These are phyloP conservation scores for Trichophyton mentagrophytes DNA, from an alignment of 2,329 filamentous ascomycete genomes.

Conservation along the genomic window DNA sequence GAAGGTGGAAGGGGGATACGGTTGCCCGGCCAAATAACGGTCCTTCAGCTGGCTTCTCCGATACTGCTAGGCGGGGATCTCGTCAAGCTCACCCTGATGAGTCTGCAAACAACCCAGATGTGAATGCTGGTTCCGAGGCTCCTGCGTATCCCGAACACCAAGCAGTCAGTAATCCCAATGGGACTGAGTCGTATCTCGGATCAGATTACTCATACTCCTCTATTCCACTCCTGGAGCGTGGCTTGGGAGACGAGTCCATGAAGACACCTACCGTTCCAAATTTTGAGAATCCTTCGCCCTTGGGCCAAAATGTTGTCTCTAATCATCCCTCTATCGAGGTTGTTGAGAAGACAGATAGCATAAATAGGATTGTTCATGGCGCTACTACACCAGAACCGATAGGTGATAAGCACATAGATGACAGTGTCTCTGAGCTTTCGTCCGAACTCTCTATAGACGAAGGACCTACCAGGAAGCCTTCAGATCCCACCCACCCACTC, in stretches of 20 bases:
- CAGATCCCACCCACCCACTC: conserved; percentile 27
- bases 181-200: conserved; percentile 35
- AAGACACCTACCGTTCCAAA: conserved; percentile 27
- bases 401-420: conserved; percentile 33
- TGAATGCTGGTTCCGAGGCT: not conserved
- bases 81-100: not conserved
- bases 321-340: conserved; percentile 38
- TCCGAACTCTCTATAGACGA: conserved; percentile 40
- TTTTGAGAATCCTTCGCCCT: not conserved
- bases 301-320: conserved; percentile 14
- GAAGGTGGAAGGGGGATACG: conserved; percentile 52
- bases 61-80: not conserved
- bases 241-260: conserved; percentile 38
- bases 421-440: conserved; percentile 43
- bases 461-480: not conserved
- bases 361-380: conserved; percentile 36
- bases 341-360: conserved; percentile 39
- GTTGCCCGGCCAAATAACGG: no score
- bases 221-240: conserved; percentile 62
- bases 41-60: not conserved
- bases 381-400: conserved; percentile 25
- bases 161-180: not conserved
- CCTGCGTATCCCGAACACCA: not conserved
- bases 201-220: conserved; percentile 66
- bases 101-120: not conserved